Percentiles rank a stretch among this genome's conserved stretches.
Evolutionary conservation across 2,329 filamentous ascomycete genomes (phyloP).

Genomic region (Pseudogymnoascus sp.): DNA sequence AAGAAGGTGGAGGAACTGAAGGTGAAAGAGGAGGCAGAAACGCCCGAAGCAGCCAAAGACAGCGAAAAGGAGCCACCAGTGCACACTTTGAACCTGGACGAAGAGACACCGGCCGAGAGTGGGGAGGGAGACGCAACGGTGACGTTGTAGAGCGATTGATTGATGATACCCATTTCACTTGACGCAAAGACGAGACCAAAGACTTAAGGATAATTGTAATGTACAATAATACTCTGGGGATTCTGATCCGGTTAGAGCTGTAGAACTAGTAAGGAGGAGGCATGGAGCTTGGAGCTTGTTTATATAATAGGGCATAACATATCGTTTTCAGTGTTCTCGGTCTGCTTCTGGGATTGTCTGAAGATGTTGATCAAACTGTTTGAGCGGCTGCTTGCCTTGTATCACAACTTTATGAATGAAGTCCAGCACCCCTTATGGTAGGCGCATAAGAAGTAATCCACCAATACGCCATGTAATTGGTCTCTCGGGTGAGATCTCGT

Average conservation of each 20-base stretch:
- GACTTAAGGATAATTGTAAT: constrained; percentile 12
- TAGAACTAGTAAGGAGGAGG: background rate
- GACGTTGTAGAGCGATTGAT: constrained; percentile 11
- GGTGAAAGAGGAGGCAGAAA: constrained; percentile 21
- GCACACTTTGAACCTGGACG: constrained; percentile 9
- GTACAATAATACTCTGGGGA: constrained; percentile 11
- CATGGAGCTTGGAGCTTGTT: background rate
- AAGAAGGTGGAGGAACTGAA: constrained; percentile 20
- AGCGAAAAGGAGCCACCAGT: constrained; percentile 16
- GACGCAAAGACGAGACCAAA: constrained; percentile 11
- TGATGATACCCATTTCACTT: constrained; percentile 12
- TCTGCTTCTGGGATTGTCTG: background rate
- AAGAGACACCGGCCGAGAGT: background rate
- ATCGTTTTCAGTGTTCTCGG: background rate
- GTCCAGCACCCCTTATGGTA: background rate
- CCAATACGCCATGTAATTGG: background rate
- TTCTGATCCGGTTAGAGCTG: constrained; percentile 11
- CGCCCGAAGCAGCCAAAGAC: constrained; percentile 24
- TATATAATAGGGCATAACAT: constrained; percentile 11
- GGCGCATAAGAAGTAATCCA: background rate
- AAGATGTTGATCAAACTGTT: background rate
- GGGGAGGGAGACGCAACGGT: background rate
- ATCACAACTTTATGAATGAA: background rate
- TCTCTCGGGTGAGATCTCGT: background rate
- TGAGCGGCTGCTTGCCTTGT: background rate